phyloP scores from a whole-genome alignment of 257 asterid species.

The Galeopsis tetrahit region DNA sequence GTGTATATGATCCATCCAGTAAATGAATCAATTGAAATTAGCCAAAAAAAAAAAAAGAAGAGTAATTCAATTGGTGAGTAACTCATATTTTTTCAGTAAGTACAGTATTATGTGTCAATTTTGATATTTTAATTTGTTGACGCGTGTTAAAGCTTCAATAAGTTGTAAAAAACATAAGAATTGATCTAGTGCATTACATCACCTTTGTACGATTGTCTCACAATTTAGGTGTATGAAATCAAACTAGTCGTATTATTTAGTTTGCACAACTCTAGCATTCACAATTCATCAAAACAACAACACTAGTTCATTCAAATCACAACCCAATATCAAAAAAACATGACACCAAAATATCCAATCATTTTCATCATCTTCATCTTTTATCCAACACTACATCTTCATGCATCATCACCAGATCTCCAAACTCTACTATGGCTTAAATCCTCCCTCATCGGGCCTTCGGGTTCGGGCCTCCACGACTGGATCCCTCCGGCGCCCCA shows the following conservation, averaged over 20 bases:
- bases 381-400: constrained; percentile 5
- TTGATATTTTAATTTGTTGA: too few species aligned
- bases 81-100: too few species aligned
- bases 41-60: too few species aligned
- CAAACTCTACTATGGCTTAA: constrained; percentile 55
- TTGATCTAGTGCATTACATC: too few species aligned
- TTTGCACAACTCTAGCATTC: neutral
- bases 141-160: too few species aligned
- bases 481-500: constrained; percentile 55
- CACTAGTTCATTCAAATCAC: too few species aligned
- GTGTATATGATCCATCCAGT: too few species aligned
- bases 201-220: neutral
- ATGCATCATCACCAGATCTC: constrained; percentile 63
- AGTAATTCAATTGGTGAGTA: too few species aligned
- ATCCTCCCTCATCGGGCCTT: constrained; percentile 51
- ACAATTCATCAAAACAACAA: neutral
- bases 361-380: constrained; percentile 33
- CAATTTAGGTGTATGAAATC: neutral
- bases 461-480: constrained; percentile 53
- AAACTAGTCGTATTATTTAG: neutral
- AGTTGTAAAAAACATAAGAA: too few species aligned
- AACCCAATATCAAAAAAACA: neutral
- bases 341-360: constrained; percentile 22
- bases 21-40: too few species aligned
- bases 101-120: too few species aligned